Evolutionary conservation across 805 yeast species (phyloP).

Genomic region (Lachancea cidri): DNA sequence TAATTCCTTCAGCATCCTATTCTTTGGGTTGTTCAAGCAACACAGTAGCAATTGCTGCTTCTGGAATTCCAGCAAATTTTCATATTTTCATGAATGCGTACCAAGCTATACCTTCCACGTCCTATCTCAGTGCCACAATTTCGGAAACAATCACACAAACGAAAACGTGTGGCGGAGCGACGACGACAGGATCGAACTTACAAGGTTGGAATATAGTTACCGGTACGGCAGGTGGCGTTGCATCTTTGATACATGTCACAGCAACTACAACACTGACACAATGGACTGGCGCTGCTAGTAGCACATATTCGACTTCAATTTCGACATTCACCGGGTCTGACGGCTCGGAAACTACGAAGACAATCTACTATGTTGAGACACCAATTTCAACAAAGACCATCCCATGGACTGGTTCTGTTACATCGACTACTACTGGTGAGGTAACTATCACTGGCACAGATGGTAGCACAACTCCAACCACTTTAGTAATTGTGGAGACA

Average conservation of each 20-base stretch:
- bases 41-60: constrained; percentile 8
- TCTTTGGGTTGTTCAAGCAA: constrained; percentile 8
- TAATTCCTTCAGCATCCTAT: constrained; percentile 8
- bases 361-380: constrained; percentile 10
- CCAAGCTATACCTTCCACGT: constrained; percentile 6
- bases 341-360: constrained; percentile 5
- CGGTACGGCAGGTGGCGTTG: neutral
- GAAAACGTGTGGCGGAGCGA: neutral
- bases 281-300: constrained; percentile 6
- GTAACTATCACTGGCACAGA: constrained; percentile 1
- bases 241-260: neutral
- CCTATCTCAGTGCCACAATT: neutral
- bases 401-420: constrained; percentile 1
- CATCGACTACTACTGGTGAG: constrained; percentile 1
- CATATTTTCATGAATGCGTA: constrained; percentile 10
- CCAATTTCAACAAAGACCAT: constrained; percentile 4
- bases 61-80: constrained; percentile 11
- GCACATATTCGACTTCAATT: constrained; percentile 7
- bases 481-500: constrained; percentile 5
- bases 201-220: neutral
- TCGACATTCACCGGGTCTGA: constrained; percentile 9
- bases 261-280: neutral
- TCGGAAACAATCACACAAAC: neutral
- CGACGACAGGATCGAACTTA: neutral
- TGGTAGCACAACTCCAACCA: constrained; percentile 3